Evolutionary conservation across 306 rosid genomes (phyloP).

Genomic region (Castanopsis chinensis): DNA sequence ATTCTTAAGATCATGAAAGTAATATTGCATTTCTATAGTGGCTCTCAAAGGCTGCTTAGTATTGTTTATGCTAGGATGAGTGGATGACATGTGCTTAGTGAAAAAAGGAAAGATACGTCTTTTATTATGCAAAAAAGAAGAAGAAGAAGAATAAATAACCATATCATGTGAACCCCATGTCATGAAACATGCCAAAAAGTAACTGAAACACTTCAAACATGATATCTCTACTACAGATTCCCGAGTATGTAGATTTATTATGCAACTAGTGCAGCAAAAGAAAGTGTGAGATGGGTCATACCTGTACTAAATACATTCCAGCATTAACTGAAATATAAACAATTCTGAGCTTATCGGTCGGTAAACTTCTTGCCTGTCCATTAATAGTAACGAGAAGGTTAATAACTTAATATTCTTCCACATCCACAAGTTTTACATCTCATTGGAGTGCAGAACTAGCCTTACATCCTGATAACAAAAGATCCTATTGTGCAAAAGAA

Average conservation of each 20-base stretch:
- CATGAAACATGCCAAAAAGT: too few species aligned
- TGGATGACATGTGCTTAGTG: constrained; percentile 15
- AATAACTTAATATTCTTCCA: background rate
- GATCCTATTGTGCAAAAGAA: background rate
- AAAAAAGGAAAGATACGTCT: background rate
- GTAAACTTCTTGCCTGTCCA: constrained; percentile 88
- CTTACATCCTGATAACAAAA: background rate
- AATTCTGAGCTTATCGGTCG: constrained; percentile 77
- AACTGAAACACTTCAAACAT: too few species aligned
- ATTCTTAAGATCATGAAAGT: constrained; percentile 13
- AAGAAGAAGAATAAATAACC: too few species aligned
- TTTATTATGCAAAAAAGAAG: background rate
- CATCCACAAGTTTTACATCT: background rate
- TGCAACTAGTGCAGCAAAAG: too few species aligned
- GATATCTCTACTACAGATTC: too few species aligned
- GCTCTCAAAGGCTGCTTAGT: background rate
- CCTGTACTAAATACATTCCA: constrained; percentile 79
- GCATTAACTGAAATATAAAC: constrained; percentile 65
- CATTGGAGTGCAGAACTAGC: background rate
- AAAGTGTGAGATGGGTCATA: constrained; percentile 19
- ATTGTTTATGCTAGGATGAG: constrained; percentile 4
- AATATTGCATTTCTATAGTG: background rate
- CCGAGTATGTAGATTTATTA: too few species aligned
- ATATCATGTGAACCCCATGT: background rate
- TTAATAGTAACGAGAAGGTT: background rate